Evolutionary conservation across 202 grass and related monocot species (phyloP).

Genomic region (Saccharum hybrid): DNA sequence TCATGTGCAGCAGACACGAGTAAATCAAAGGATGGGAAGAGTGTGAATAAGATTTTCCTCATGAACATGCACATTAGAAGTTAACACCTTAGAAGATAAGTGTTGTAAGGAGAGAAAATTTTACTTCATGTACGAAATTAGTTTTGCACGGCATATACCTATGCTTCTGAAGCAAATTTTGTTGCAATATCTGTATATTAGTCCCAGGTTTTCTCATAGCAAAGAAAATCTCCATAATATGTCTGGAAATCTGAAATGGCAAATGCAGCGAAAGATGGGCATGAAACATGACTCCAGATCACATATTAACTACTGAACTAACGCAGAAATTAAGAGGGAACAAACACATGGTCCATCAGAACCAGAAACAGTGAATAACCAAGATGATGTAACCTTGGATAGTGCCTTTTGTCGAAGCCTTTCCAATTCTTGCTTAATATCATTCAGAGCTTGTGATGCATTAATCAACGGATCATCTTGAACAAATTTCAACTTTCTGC

Average conservation of each 20-base stretch:
- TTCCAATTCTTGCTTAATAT: constrained; percentile 73
- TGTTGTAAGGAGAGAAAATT: not conserved
- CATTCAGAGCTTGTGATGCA: constrained; percentile 70
- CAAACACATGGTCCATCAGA: constrained; percentile 14
- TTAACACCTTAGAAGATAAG: constrained; percentile 21
- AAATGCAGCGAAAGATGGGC: constrained; percentile 23
- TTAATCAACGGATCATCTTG: constrained; percentile 66
- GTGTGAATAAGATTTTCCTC: constrained; percentile 23
- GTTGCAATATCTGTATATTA: constrained; percentile 95
- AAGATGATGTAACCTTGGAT: constrained; percentile 59
- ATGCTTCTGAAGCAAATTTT: constrained; percentile 81
- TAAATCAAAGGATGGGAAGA: not conserved
- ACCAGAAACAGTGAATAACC: constrained; percentile 11
- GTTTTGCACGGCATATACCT: constrained; percentile 48
- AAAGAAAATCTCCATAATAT: constrained; percentile 69
- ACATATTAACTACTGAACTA: constrained; percentile 25
- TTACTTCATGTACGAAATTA: constrained; percentile 4
- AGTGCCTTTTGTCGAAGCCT: constrained; percentile 67
- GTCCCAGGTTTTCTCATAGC: constrained; percentile 85
- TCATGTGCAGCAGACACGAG: not conserved
- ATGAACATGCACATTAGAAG: constrained; percentile 20
- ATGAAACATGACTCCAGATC: not conserved
- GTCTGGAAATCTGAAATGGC: constrained; percentile 62
- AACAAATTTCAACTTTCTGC: constrained; percentile 78
- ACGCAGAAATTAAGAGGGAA: constrained; percentile 27